Percentiles rank a stretch among this genome's conserved stretches.
phyloP scores from a whole-genome alignment of 1,284 basidiomycete species.

The Kalmanozyma brasiliensis region DNA sequence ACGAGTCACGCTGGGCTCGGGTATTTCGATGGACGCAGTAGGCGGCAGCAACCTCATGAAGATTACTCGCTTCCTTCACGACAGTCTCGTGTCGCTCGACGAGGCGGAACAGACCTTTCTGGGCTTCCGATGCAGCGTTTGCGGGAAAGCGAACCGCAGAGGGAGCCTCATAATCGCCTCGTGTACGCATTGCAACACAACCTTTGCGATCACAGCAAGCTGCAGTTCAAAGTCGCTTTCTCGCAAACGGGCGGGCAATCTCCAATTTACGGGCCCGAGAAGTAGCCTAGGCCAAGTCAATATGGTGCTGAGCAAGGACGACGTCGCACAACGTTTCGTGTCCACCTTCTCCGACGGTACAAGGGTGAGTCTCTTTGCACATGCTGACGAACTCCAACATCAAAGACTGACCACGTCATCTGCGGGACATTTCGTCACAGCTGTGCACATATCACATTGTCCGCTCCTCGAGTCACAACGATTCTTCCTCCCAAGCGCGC shows the following conservation, averaged over 20 bases:
- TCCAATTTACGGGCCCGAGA: constrained; percentile 17
- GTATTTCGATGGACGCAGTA: not conserved
- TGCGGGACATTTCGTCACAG: constrained; percentile 4
- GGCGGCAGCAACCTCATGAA: no score
- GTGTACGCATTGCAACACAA: constrained; percentile 20
- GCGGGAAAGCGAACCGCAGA: constrained; percentile 31
- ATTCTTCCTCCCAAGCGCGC: not conserved
- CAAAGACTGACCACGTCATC: not conserved
- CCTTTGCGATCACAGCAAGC: not conserved
- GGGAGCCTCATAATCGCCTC: not conserved
- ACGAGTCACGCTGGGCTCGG: constrained; percentile 3
- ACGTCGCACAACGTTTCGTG: constrained; percentile 8
- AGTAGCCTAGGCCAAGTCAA: constrained; percentile 31
- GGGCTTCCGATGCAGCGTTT: constrained; percentile 18
- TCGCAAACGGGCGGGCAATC: constrained; percentile 15
- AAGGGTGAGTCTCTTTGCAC: constrained; percentile 14
- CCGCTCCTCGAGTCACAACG: not conserved
- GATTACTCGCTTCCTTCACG: no score
- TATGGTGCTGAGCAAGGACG: constrained; percentile 14
- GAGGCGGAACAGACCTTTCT: constrained; percentile 14
- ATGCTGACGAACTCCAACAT: not conserved
- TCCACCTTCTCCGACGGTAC: constrained; percentile 21
- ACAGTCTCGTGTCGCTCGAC: not conserved
- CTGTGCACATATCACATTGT: constrained; percentile 22
- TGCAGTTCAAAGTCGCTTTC: not conserved